Evolutionary conservation across 805 yeast species (phyloP), one percentile per base, ranked within the genome.

Genomic region (Starmera dryadoides): DNA sequence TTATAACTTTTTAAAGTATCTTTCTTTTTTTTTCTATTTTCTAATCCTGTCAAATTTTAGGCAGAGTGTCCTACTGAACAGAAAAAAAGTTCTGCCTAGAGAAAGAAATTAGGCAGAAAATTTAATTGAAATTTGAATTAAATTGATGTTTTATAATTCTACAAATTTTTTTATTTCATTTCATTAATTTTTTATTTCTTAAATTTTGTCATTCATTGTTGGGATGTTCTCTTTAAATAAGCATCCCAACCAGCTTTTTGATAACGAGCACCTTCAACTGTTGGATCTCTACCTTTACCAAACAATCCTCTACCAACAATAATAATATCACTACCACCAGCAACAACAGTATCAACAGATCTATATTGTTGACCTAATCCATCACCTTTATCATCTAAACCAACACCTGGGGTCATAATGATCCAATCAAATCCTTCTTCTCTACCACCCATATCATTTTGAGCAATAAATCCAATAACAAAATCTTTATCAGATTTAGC

Each of bases 221-320:
- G 28, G 42, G 38, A 32, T 4, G 28, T 38, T 55, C 69, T 65
- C 45, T 69, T 68, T 52, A 72, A 56, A 56, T 91, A 93, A 6
- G 98, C 96, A 21, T 75, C 72, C 99, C 99, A 93, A 5, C 98
- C 98, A 14, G 98, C 98, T 41, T 75, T 73, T 63, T 83, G 78
- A 63, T 93, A 93, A 55, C 99, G 75, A 54, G 79, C 75, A 33
- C 96, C 94, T 63, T 93, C 96, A 12, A 68, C 83, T 2, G 69
- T 69, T 6, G 97, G 95, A 58, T 91, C 95, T 64, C 98, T 80
- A 17, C 95, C 96, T 54, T 87, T 85, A 12, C 93, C 98, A 59
- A 85, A 88, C 40, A 93, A 69, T 0, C 99, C 99, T 63, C 99
- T 78, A 10, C 99, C 99, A n/a, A 93, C 99, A 59, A 93, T 93